Conservation (phyloP, 768 basidiomycete genomes). For the Suillus alpinus region DNA sequence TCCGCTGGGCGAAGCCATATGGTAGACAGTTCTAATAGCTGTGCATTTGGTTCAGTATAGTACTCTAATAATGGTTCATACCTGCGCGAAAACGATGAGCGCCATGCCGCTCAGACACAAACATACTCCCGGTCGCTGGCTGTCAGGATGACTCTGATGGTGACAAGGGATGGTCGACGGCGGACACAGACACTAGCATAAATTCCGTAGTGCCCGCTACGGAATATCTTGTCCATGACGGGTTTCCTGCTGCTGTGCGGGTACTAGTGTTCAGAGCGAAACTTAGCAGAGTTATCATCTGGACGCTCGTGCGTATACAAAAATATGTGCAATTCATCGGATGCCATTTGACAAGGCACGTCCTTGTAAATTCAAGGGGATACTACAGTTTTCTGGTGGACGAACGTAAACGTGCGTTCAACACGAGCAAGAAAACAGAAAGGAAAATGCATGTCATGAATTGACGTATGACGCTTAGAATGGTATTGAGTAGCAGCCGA, state of each 20-base stretch:
- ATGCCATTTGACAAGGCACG: conserved; percentile 38
- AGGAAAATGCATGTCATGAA: background rate
- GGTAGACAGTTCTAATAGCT: too few relatives aligned
- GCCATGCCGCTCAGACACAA: conserved; percentile 37
- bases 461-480: background rate
- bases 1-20: too few relatives aligned
- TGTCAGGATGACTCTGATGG: conserved; percentile 49
- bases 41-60: too few relatives aligned
- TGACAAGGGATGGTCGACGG: conserved; percentile 57
- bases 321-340: conserved; percentile 40
- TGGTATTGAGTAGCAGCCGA: background rate
- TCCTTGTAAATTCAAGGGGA: conserved; percentile 26
- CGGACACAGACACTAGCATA: conserved; percentile 58
- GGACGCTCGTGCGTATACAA: conserved; percentile 40
- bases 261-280: conserved; percentile 41
- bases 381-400: conserved; percentile 27
- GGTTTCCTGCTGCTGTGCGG: conserved; percentile 30
- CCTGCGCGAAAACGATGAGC: too few relatives aligned
- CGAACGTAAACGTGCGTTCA: too few relatives aligned
- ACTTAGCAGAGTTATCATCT: conserved; percentile 45
- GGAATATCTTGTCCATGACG: conserved; percentile 46
- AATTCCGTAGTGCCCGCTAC: conserved; percentile 3
- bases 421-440: too few relatives aligned
- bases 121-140: conserved; percentile 65
- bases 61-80: too few relatives aligned